Evolutionary conservation across 257 asterid genomes (phyloP).

Genomic region (Cynanchum wilfordii): DNA sequence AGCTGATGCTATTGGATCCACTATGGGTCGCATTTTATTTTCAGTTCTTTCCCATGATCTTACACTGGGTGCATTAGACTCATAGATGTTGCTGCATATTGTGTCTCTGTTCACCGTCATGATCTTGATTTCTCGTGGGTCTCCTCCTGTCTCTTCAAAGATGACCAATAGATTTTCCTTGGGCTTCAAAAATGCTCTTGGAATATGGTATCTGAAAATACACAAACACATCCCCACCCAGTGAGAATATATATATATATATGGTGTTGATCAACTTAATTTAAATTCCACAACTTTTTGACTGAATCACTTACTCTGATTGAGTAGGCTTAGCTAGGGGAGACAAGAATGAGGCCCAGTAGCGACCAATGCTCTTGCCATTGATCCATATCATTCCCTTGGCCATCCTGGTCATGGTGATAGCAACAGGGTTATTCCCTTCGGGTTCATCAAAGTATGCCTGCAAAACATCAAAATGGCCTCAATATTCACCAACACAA

Average conservation of each 20-base stretch:
- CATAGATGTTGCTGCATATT: slow-evolving; percentile 59
- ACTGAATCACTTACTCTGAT: slow-evolving; percentile 50
- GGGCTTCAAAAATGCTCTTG: slow-evolving; percentile 72
- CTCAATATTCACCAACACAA: not conserved
- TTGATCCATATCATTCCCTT: slow-evolving; percentile 93
- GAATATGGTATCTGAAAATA: slow-evolving; percentile 65
- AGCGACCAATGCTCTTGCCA: slow-evolving; percentile 76
- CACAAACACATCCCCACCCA: too few species aligned
- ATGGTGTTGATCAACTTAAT: too few species aligned
- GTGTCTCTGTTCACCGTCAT: slow-evolving; percentile 68
- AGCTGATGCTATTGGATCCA: slow-evolving; percentile 33
- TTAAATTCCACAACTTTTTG: too few species aligned
- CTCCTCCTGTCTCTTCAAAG: slow-evolving; percentile 80
- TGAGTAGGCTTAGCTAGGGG: slow-evolving; percentile 74
- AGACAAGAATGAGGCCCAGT: slow-evolving; percentile 74
- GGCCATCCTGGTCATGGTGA: slow-evolving; percentile 62
- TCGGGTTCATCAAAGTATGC: slow-evolving; percentile 74
- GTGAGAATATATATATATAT: too few species aligned
- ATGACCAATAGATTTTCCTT: slow-evolving; percentile 49
- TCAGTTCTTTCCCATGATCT: slow-evolving; percentile 45
- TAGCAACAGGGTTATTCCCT: slow-evolving; percentile 60
- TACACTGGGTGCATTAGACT: slow-evolving; percentile 47
- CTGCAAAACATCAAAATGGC: slow-evolving; percentile 26
- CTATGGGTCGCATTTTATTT: slow-evolving; percentile 28
- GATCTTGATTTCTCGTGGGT: slow-evolving; percentile 42